Base-by-base conservation (phyloP, 1,284 basidiomycete genomes). In the Leccinum griseonigrum region DNA sequence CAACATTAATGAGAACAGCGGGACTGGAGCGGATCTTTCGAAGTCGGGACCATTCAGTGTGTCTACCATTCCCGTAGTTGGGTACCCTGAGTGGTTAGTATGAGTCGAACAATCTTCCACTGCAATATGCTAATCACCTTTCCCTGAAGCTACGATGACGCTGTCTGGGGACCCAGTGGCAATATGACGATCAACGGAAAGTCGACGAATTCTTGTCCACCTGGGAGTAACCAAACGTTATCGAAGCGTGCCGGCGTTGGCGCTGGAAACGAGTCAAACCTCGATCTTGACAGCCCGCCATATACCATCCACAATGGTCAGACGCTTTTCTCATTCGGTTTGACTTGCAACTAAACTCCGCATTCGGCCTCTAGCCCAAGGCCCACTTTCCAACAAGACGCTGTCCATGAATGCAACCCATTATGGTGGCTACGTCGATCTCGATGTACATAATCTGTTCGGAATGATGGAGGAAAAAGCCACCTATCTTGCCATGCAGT, bases 241-340 rank as follows among this genome's bases (percentile, higher is more conserved):
- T 62, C 52, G 10, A 74, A 59, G 53, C 69, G 74, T 29, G 70
- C 26, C 29, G 10, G 64, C 6, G 14, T 69, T 53, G 73, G 83
- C 4, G 81, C 81, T 5, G 84, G 77, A 14, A 74, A 73, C 46
- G 75, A 85, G 63, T 65, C 73, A 3, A 78, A 73, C 5, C 75
- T 54, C 8, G 75, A 87, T 67, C 69, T 89, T 31, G 86, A 82
- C 67, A 65, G 66, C 1, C 88, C 87, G 9, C 86, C 87, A 6
- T 91, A 91, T 64, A 78, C 85, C 1, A 88, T 92, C 61, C 87
- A 90, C 75, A 90, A 90, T 62, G 87, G 87, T 83, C 29, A 66
- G 59, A 5, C 4, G 5, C 29, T 32, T 32, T 9, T 53, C 29
- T 32, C 16, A 29, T n/a, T 53, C 29, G 14, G 29, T 53, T 32